phyloP scores from a whole-genome alignment of 768 basidiomycete genomes.

The Cystobasidium onofrii region DNA sequence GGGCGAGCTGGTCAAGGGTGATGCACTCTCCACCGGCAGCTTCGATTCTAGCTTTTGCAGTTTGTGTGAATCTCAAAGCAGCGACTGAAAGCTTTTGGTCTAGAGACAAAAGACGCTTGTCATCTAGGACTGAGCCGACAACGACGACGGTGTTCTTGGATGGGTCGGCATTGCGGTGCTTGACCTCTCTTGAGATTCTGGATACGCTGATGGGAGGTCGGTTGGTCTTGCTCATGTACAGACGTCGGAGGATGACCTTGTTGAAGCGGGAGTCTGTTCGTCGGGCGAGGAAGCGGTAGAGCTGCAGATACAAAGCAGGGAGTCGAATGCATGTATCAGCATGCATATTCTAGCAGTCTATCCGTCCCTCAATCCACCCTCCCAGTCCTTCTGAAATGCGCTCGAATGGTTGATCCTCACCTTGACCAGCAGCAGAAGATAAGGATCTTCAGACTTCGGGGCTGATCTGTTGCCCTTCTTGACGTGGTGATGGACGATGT shows the following conservation, averaged over 20 bases:
- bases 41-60: slow-evolving; percentile 68
- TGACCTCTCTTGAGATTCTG: slow-evolving; percentile 58
- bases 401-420: slow-evolving; percentile 49
- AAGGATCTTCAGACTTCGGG: slow-evolving; percentile 98
- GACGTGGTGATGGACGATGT: slow-evolving; percentile 71
- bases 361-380: neutral
- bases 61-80: slow-evolving; percentile 86
- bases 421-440: slow-evolving; percentile 96
- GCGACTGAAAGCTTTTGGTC: slow-evolving; percentile 81
- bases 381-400: neutral
- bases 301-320: slow-evolving; percentile 50
- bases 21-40: slow-evolving; percentile 89
- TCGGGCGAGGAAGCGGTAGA: slow-evolving; percentile 97
- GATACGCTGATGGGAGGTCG: slow-evolving; percentile 93
- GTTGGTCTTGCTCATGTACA: slow-evolving; percentile 96
- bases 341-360: neutral
- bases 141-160: slow-evolving; percentile 76
- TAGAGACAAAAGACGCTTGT: slow-evolving; percentile 71
- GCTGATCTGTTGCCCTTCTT: slow-evolving; percentile 90
- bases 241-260: slow-evolving; percentile 90
- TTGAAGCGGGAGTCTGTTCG: slow-evolving; percentile 94
- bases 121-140: slow-evolving; percentile 91
- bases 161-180: slow-evolving; percentile 48
- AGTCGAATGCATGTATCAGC: neutral
- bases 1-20: slow-evolving; percentile 92